Percentiles rank a stretch among this genome's conserved stretches.
phyloP scores from a whole-genome alignment of 371 early-diverging fungal species.

The Dinochytrium kinnereticum region DNA sequence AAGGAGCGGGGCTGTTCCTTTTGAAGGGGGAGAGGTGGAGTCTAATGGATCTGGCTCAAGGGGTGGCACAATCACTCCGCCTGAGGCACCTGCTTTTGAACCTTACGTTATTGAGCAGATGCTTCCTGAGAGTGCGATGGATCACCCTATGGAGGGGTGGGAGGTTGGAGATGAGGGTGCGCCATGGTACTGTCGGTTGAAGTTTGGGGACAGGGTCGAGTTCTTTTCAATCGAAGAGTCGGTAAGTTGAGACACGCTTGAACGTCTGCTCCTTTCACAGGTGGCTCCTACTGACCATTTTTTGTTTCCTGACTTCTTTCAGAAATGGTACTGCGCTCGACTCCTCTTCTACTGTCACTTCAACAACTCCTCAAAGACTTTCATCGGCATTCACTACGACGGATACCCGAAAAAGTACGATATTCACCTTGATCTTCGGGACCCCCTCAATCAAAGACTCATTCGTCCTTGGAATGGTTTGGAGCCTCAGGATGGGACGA shows the following conservation, averaged over 20 bases:
- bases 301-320: background rate
- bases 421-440: background rate
- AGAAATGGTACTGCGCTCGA: slow-evolving; percentile 9
- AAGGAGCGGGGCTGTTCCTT: too few species aligned
- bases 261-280: background rate
- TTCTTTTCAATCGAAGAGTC: slow-evolving; percentile 3
- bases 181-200: slow-evolving; percentile 9
- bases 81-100: too few species aligned
- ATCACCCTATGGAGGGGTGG: slow-evolving; percentile 3
- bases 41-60: too few species aligned
- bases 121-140: background rate
- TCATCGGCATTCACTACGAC: slow-evolving; percentile 11
- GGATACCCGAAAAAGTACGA: slow-evolving; percentile 11
- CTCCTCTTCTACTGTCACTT: background rate
- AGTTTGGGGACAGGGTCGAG: slow-evolving; percentile 19
- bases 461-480: background rate
- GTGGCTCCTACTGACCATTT: too few species aligned
- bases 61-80: too few species aligned
- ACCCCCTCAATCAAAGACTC: background rate
- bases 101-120: too few species aligned
- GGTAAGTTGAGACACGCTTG: background rate
- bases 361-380: background rate
- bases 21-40: too few species aligned
- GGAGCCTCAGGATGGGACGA: background rate
- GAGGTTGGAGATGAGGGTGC: slow-evolving; percentile 20